These are phyloP conservation scores for Lecanicillium sp. DNA, from an alignment of 2,329 filamentous ascomycete genomes.

Conservation along the genomic window DNA sequence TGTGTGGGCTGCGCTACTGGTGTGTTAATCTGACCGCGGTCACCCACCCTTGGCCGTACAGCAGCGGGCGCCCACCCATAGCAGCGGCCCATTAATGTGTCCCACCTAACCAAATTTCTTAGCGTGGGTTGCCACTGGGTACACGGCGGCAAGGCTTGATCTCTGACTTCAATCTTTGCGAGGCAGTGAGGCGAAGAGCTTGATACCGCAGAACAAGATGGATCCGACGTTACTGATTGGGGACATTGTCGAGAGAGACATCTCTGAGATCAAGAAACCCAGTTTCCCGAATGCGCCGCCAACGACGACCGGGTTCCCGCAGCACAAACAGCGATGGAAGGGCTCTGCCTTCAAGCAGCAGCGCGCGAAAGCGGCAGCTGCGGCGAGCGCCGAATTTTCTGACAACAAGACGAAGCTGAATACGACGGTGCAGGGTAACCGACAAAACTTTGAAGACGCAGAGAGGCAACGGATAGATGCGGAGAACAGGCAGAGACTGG, in stretches of 20 bases:
- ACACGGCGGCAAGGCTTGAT: too few relatives aligned
- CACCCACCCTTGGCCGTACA: too few relatives aligned
- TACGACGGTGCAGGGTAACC: constrained; percentile 2
- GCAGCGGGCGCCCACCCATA: neutral
- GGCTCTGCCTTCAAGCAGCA: constrained; percentile 73
- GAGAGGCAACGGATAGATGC: constrained; percentile 72
- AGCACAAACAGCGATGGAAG: constrained; percentile 69
- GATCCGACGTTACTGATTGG: constrained; percentile 53
- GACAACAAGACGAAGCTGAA: constrained; percentile 10
- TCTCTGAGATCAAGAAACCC: constrained; percentile 54
- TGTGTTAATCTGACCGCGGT: neutral
- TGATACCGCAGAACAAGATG: constrained; percentile 21
- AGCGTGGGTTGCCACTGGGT: neutral
- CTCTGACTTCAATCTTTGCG: neutral
- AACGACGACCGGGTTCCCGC: constrained; percentile 70
- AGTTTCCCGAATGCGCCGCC: constrained; percentile 43
- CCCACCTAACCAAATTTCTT: neutral
- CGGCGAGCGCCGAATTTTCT: neutral
- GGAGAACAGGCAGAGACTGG: constrained; percentile 71
- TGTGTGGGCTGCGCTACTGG: neutral
- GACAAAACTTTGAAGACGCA: constrained; percentile 33
- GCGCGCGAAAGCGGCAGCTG: constrained; percentile 21
- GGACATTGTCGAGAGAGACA: constrained; percentile 73
- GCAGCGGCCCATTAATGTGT: neutral
- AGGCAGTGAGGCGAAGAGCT: neutral